Base-by-base conservation (phyloP, 2,329 filamentous ascomycete genomes). In the Dactylellina leptospora region DNA sequence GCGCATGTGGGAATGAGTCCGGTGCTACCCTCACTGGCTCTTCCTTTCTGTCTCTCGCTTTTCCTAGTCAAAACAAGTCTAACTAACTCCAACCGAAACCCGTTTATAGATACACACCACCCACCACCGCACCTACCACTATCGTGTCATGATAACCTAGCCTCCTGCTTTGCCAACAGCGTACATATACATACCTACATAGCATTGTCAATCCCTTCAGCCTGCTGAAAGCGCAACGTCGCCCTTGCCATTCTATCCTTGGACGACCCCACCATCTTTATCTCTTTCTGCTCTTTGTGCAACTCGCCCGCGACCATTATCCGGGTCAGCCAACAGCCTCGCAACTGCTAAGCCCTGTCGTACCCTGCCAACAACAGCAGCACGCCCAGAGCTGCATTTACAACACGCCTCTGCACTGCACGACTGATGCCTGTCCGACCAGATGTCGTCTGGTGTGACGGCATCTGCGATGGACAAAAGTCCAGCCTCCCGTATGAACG, bases 391-490 rank as follows among this genome's bases (percentile, higher is more conserved):
- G 56, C 64, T 70, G 64, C 64, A 60, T 40, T 56, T 70, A 55
- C 64, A 50, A 60, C 64, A 70, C 56, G 64, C 55, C 30, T 70
- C 64, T 61, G 64, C 64, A 61, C 38, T 70, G 56, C 55, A 56
- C 64, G 64, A 70, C 64, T 70, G 58, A 70, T 70, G 64, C 64
- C 64, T 70, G 64, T 47, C 64, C 48, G 50, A 50, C 64, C 64
- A 62, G 64, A 70, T 70, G 64, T 70, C 64, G 64, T 70, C 64
- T 70, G 64, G 64, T 70, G 64, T 70, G 64, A 70, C 64, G 64
- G 64, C 64, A 70, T 70, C 64, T 62, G 56, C 64, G 45, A 61
- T 38, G 64, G 64, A 70, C 64, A 53, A 62, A 45, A 60, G 64
- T 70, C 64, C 64, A 44, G 56, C 56, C 28, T 42, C 56, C 56